Conservation (phyloP, 1,284 basidiomycete species). For the Ganoderma lucidum region DNA sequence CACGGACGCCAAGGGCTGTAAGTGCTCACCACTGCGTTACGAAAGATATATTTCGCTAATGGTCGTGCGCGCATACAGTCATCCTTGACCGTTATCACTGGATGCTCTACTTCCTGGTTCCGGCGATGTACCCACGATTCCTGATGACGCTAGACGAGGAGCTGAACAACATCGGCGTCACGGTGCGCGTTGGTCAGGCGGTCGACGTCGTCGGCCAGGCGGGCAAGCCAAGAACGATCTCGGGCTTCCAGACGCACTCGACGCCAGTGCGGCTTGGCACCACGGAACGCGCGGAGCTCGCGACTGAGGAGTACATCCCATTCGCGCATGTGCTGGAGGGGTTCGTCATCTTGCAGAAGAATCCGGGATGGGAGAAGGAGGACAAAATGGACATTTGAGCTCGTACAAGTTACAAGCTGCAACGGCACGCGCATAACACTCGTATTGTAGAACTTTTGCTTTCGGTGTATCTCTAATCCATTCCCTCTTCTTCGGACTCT, state of each 20-base stretch:
- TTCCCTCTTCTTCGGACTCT: slow-evolving; percentile 10
- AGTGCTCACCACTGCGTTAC: slow-evolving; percentile 47
- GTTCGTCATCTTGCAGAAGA: slow-evolving; percentile 89
- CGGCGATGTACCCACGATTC: slow-evolving; percentile 99
- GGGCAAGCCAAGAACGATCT: slow-evolving; percentile 91
- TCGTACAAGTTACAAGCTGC: not conserved
- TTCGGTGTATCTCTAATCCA: slow-evolving; percentile 32
- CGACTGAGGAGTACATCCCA: slow-evolving; percentile 96
- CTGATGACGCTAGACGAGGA: slow-evolving; percentile 96
- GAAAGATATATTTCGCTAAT: not conserved
- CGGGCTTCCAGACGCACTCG: slow-evolving; percentile 96
- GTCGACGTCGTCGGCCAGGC: slow-evolving; percentile 93
- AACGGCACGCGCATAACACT: slow-evolving; percentile 12
- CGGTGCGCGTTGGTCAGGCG: slow-evolving; percentile 95
- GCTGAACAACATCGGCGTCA: slow-evolving; percentile 85
- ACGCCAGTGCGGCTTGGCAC: slow-evolving; percentile 96
- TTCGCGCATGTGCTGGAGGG: slow-evolving; percentile 92
- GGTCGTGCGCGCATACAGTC: slow-evolving; percentile 55
- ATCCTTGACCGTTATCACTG: slow-evolving; percentile 96
- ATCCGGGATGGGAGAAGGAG: slow-evolving; percentile 84
- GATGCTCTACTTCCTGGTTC: slow-evolving; percentile 97
- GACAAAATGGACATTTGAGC: slow-evolving; percentile 81
- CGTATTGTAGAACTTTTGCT: slow-evolving; percentile 34
- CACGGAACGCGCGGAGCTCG: slow-evolving; percentile 93
- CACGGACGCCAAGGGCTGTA: slow-evolving; percentile 92